Conservation (phyloP, 352 stramenopile species). For the Phytopythium chamaehyphon region DNA sequence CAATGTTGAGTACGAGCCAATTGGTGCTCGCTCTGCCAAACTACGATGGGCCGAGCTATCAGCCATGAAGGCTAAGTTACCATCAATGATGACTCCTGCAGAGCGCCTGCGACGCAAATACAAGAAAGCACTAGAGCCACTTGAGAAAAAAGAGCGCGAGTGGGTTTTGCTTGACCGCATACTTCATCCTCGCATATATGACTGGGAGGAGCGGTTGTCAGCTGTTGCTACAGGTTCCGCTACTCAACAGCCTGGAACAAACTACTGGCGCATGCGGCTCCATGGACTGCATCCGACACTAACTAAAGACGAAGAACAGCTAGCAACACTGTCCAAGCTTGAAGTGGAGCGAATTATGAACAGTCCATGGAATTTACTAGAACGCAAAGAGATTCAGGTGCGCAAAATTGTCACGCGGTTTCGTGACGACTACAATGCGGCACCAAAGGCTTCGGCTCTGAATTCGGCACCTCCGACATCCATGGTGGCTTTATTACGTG, state of each 20-base stretch:
- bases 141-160: conserved; percentile 74
- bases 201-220: conserved; percentile 52
- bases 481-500: conserved; percentile 45
- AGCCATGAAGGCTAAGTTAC: conserved; percentile 68
- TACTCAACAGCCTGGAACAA: conserved; percentile 13
- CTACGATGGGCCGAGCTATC: conserved; percentile 70
- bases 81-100: conserved; percentile 73
- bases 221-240: conserved; percentile 7
- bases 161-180: conserved; percentile 77
- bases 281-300: conserved; percentile 46
- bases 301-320: conserved; percentile 59
- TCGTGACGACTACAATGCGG: conserved; percentile 37
- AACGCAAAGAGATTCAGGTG: conserved; percentile 68
- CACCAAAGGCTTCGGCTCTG: conserved; percentile 9
- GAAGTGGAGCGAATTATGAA: conserved; percentile 72
- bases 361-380: conserved; percentile 66
- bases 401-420: conserved; percentile 72
- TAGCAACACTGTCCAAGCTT: conserved; percentile 51
- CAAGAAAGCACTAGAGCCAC: conserved; percentile 54
- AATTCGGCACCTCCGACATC: conserved; percentile 11
- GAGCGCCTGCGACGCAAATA: conserved; percentile 76
- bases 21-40: conserved; percentile 43
- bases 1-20: conserved; percentile 57
- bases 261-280: conserved; percentile 22
- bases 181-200: conserved; percentile 52